Conservation (phyloP, 768 basidiomycete species). For the Tephrocybe sp. region DNA sequence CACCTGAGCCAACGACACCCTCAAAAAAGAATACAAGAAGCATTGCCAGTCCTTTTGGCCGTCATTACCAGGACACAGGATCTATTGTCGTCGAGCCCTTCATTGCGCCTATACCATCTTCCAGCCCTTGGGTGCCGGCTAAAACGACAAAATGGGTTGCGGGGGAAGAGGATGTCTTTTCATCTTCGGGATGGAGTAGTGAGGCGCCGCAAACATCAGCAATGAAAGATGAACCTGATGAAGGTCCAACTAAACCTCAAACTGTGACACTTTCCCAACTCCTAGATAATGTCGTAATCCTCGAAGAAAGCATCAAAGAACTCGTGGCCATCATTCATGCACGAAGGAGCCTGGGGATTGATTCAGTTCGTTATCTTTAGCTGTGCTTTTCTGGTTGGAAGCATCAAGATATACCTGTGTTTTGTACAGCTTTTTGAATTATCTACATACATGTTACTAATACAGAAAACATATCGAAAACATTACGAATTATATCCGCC, state of each 20-base stretch:
- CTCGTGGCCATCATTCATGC: constrained; percentile 84
- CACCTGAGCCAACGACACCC: constrained; percentile 46
- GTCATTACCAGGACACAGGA: constrained; percentile 80
- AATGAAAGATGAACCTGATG: constrained; percentile 28
- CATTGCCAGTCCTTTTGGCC: constrained; percentile 76
- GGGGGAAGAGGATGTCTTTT: constrained; percentile 75
- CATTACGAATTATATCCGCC: neutral
- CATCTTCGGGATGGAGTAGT: constrained; percentile 35
- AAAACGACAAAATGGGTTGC: constrained; percentile 49
- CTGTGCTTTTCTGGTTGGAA: too few relatives aligned
- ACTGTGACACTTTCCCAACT: constrained; percentile 78
- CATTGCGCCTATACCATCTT: constrained; percentile 55
- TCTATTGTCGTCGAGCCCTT: constrained; percentile 73
- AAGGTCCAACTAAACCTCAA: constrained; percentile 28
- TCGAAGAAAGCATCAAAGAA: constrained; percentile 96
- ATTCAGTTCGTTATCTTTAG: constrained; percentile 77
- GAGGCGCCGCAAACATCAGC: constrained; percentile 17
- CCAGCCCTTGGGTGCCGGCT: constrained; percentile 65
- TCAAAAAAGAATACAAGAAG: constrained; percentile 41
- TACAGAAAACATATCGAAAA: neutral
- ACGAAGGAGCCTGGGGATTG: constrained; percentile 80
- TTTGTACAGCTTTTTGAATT: too few relatives aligned
- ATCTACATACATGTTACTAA: neutral
- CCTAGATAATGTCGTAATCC: constrained; percentile 90
- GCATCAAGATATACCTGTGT: too few relatives aligned